Base-by-base conservation (phyloP, 352 stramenopile species). In the Phytophthora macrochlamydospora region DNA sequence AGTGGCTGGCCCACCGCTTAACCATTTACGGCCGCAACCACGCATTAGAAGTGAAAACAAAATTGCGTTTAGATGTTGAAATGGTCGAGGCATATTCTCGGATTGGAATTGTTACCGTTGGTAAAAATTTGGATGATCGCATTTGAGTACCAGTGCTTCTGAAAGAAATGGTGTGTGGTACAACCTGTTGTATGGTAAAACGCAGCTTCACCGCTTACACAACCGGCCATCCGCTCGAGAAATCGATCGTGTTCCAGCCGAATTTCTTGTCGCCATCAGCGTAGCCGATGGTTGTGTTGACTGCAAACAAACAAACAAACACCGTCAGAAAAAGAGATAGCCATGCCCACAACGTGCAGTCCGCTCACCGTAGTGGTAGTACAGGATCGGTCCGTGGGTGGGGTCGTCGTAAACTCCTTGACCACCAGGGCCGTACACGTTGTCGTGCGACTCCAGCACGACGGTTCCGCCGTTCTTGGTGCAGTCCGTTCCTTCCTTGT, bases 351-450 rank as follows among this genome's bases (percentile, higher is more conserved):
- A 43, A 52, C 24, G 28, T 28, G 29, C 11, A n/a, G 2, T 28
- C 7, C 12, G 58, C 69, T 30, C 54, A 84, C 76, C 76, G 59
- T 83, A 81, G 64, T 86, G 75, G 51, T 86, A 86, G 62, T 86
- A 83, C 54, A 82, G 52, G 40, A 83, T 68, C n/a, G 75, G 75
- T 12, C 72, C 75, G 48, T 73, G 67, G 11, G 59, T 76, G 4
- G 73, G 63, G 53, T 86, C 77, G 7, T 82, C 43, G 52, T 79
- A 82, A 14, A 86, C 77, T 18, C 75, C 74, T 40, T 83, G 74
- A 7, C 75, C 77, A 12, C 74, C 77, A 1, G 74, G 77, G 3
- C 65, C 77, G 49, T 83, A 83, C 40, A 81, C 51, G 51, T 67
- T 67, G 50, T 56, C 69, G 40, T 86, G 65, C 3, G 71, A 79